A percentile compares a stretch with the other conserved stretches of the same genome.
Conservation (phyloP, 1,284 basidiomycete genomes). For the Takashimella koratensis region DNA sequence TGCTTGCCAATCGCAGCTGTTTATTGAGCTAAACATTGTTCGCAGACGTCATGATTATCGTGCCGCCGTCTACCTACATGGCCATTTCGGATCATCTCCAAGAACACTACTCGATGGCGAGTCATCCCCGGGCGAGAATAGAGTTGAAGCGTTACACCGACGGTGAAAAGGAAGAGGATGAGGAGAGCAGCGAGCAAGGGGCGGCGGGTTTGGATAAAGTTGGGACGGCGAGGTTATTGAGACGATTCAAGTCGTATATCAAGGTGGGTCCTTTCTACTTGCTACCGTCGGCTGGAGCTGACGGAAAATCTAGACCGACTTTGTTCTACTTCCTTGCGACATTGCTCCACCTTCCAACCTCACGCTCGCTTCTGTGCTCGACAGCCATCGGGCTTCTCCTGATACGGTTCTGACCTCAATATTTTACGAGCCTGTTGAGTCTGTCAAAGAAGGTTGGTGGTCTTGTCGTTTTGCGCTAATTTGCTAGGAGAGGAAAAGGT, state of each 20-base stretch:
- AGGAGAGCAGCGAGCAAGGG: constrained; percentile 16
- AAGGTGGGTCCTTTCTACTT: constrained; percentile 33
- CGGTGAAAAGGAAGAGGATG: constrained; percentile 40
- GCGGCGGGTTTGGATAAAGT: constrained; percentile 18
- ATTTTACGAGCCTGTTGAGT: constrained; percentile 61
- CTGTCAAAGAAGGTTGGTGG: constrained; percentile 45
- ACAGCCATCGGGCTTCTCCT: constrained; percentile 76
- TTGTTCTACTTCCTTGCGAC: constrained; percentile 88
- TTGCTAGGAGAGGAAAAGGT: constrained; percentile 45
- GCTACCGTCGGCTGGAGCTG: neutral
- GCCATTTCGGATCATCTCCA: constrained; percentile 71
- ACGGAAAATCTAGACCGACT: constrained; percentile 57
- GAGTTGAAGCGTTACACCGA: constrained; percentile 35
- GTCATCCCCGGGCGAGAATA: constrained; percentile 31
- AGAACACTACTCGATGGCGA: constrained; percentile 32
- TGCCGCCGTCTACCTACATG: constrained; percentile 67
- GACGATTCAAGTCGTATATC: constrained; percentile 41
- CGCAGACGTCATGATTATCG: constrained; percentile 78
- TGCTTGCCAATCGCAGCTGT: constrained; percentile 1
- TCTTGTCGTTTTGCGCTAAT: neutral
- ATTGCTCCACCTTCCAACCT: constrained; percentile 73
- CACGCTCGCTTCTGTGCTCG: constrained; percentile 65
- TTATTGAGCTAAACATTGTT: constrained; percentile 1
- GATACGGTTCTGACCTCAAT: constrained; percentile 69
- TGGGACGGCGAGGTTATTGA: constrained; percentile 47